Base-by-base conservation (phyloP, 2,329 filamentous ascomycete genomes). In the Arthrinium puccinioides region DNA sequence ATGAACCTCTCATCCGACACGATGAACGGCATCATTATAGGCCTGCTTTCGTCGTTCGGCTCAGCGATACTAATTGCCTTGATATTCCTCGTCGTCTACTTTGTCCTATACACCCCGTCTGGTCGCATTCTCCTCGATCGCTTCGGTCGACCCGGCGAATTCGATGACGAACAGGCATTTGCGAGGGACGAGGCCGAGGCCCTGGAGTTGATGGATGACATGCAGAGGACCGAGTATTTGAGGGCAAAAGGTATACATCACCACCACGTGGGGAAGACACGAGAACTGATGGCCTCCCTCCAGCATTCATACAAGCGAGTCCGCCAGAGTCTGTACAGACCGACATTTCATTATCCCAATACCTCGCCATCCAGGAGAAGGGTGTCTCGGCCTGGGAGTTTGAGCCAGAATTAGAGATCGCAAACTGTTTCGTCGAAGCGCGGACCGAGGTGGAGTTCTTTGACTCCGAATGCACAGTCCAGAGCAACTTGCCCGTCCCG, bases 351-450 rank as follows among this genome's bases (percentile, higher is more conserved):
- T 68, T 98, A 46, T 97, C 92, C 24, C 92, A 98, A 60, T 97
- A 95, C 59, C 75, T 98, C 41, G 92, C 92, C 28, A 98, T 98
- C 48, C 92, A 98, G 66, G 92, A 98, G 67, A 98, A 98, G 62
- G 92, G 92, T 35, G 90, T 98, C n/a, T 95, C 92, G 5, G 92
- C 92, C 6, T 98, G 92, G 92, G 92, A 98, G 61, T 98, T 98
- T 54, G 92, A 97, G 61, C 92, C 92, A n/a, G 92, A 98, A 61
- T 68, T 97, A 24, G 92, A 98, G 63, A 96, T 97, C 49, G 92
- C 92, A 49, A 97, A 97, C 63, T 98, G 92, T 62, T 98, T 98
- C 57, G 92, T 98, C 46, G 90, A 98, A 63, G 90, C 70, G 27
- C 79, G 92, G 47, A 98, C 92, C 9, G 92, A 98, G 61, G 95